These are phyloP conservation scores for Fusarium sacchari DNA, from an alignment of 2,329 filamentous ascomycete species.

Conservation along the genomic window DNA sequence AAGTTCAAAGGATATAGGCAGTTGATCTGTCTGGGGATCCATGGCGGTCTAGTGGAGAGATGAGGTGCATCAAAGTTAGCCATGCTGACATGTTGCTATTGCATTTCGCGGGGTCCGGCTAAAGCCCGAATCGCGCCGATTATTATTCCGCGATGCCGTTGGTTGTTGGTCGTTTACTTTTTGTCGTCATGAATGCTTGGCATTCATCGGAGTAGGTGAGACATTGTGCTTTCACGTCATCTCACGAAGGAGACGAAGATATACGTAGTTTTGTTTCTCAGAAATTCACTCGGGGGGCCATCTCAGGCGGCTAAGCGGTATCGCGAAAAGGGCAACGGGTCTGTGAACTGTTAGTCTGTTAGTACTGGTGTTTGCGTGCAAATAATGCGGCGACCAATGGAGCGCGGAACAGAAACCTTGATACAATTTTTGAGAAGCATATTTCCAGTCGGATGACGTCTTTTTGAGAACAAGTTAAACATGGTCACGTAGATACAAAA, in stretches of 20 bases:
- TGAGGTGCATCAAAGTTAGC: background rate
- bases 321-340: background rate
- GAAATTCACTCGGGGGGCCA: no score
- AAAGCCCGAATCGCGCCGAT: background rate
- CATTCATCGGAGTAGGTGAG: background rate
- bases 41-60: background rate
- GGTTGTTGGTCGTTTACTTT: background rate
- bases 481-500: background rate
- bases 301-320: background rate
- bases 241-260: no score
- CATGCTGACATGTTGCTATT: background rate
- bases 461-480: background rate
- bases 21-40: background rate
- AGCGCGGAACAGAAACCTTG: no score
- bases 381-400: background rate
- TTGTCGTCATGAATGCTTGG: background rate
- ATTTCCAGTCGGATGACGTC: accelerated
- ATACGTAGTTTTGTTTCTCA: accelerated
- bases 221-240: background rate
- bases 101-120: background rate
- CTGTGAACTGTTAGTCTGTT: no score
- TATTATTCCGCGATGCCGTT: background rate
- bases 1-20: background rate
- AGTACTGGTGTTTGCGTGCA: background rate
- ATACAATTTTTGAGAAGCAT: background rate